These are phyloP conservation scores for Kluyveromyces sp. DNA, from an alignment of 1,139 yeast species.

Conservation along the genomic window DNA sequence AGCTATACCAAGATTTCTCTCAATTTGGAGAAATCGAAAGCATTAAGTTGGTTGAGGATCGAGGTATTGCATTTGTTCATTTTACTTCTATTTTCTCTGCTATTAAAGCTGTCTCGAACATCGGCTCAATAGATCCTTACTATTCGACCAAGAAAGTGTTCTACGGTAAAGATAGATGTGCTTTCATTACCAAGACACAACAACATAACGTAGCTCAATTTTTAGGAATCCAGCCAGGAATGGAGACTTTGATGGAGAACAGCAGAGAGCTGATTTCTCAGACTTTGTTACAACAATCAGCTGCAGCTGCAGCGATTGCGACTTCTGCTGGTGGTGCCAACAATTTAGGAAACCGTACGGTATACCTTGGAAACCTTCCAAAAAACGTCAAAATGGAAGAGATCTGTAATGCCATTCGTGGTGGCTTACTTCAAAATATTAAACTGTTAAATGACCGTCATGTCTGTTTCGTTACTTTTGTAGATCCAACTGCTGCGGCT, in stretches of 20 bases:
- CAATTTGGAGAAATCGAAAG: slow-evolving; percentile 80
- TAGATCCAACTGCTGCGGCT: slow-evolving; percentile 89
- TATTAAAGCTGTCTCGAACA: slow-evolving; percentile 69
- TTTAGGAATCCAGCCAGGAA: slow-evolving; percentile 83
- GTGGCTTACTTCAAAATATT: slow-evolving; percentile 76
- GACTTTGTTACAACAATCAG: slow-evolving; percentile 58
- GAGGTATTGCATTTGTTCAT: slow-evolving; percentile 80
- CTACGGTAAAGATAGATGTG: slow-evolving; percentile 86
- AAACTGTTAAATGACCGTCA: slow-evolving; percentile 76
- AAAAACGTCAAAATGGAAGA: slow-evolving; percentile 84
- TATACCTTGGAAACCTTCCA: slow-evolving; percentile 81
- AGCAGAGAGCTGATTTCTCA: slow-evolving; percentile 39
- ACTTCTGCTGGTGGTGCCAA: slow-evolving; percentile 74
- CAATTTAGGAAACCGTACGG: slow-evolving; percentile 85
- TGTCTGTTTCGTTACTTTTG: slow-evolving; percentile 87
- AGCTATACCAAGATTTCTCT: slow-evolving; percentile 56
- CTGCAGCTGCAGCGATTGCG: slow-evolving; percentile 74
- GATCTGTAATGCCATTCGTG: slow-evolving; percentile 87
- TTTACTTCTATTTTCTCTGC: slow-evolving; percentile 81
- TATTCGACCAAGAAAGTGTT: slow-evolving; percentile 62
- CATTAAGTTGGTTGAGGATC: slow-evolving; percentile 65
- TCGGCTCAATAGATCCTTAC: slow-evolving; percentile 47
- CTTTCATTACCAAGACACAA: slow-evolving; percentile 81
- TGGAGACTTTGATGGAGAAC: slow-evolving; percentile 76
- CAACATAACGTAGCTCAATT: slow-evolving; percentile 97